Evolutionary conservation across 768 basidiomycete genomes (phyloP).

Genomic region (Lanmaoa rubissima): DNA sequence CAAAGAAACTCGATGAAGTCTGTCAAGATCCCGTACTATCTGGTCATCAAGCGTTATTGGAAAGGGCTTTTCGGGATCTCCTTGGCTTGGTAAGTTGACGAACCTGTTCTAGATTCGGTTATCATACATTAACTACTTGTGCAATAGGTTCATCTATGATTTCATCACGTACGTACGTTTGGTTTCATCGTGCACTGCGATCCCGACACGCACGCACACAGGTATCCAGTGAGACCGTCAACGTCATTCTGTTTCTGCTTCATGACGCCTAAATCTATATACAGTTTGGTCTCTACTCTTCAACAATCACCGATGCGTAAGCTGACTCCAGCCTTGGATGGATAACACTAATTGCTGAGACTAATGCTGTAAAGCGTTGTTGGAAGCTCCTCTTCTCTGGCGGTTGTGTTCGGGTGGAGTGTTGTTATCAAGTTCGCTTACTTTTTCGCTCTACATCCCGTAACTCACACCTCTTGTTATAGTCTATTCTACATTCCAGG

Average conservation of each 20-base stretch:
- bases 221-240: slow-evolving; percentile 57
- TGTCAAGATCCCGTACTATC: slow-evolving; percentile 67
- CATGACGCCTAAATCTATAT: not conserved
- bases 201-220: slow-evolving; percentile 21
- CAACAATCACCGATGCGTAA: slow-evolving; percentile 68
- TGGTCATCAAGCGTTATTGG: slow-evolving; percentile 83
- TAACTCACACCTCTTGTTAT: slow-evolving; percentile 6
- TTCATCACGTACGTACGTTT: slow-evolving; percentile 61
- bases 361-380: slow-evolving; percentile 47
- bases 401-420: slow-evolving; percentile 77
- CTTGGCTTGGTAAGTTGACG: slow-evolving; percentile 57
- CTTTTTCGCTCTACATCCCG: not conserved
- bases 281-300: slow-evolving; percentile 80
- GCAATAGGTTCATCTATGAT: slow-evolving; percentile 69
- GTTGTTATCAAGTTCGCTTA: slow-evolving; percentile 73
- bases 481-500: slow-evolving; percentile 71
- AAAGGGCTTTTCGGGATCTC: slow-evolving; percentile 69
- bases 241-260: not conserved
- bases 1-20: slow-evolving; percentile 78
- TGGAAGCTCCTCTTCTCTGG: slow-evolving; percentile 48
- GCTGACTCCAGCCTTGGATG: slow-evolving; percentile 7
- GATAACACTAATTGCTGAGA: not conserved
- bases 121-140: not conserved
- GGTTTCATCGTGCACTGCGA: not conserved
- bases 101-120: not conserved